Percentiles rank a stretch among this genome's conserved stretches.
phyloP scores from a whole-genome alignment of 495 filamentous ascomycete genomes.

The Xylaria bambusicola region DNA sequence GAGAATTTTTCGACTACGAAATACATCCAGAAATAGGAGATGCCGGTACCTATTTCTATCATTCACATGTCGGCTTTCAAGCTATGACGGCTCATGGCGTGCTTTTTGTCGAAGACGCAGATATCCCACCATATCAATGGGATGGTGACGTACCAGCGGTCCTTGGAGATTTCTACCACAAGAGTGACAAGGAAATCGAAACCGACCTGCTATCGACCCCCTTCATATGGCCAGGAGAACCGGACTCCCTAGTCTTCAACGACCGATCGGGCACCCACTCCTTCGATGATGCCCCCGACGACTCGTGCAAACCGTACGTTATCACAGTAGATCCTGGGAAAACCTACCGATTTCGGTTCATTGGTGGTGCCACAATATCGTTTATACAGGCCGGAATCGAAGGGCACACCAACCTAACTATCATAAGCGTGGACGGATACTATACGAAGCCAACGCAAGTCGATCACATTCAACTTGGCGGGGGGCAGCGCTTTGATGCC shows the following conservation, averaged over 20 bases:
- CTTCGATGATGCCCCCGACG: conserved; percentile 40
- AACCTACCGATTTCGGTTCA: conserved; percentile 59
- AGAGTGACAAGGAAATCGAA: conserved; percentile 46
- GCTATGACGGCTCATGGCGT: conserved; percentile 54
- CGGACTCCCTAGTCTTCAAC: conserved; percentile 54
- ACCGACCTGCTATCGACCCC: conserved; percentile 38
- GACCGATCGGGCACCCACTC: conserved; percentile 29
- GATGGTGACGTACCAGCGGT: conserved; percentile 58
- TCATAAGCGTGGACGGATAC: conserved; percentile 60
- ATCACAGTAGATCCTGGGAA: conserved; percentile 58
- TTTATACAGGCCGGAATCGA: conserved; percentile 53
- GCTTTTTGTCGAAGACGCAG: conserved; percentile 55
- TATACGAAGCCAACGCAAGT: conserved; percentile 54
- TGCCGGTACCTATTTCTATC: conserved; percentile 62
- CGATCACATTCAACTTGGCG: conserved; percentile 53
- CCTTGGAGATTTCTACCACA: conserved; percentile 54
- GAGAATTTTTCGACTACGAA: conserved; percentile 65
- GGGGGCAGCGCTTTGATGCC: conserved; percentile 59
- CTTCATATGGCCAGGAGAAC: conserved; percentile 51
- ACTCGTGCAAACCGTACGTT: conserved; percentile 46
- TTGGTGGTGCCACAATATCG: conserved; percentile 55
- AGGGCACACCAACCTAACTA: conserved; percentile 47
- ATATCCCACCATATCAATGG: conserved; percentile 48
- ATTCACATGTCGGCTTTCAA: conserved; percentile 61
- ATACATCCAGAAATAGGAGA: conserved; percentile 48